Evolutionary conservation across 495 filamentous ascomycete species (phyloP), one percentile per base, ranked within the genome.

Genomic region (Trichoderma gamsii): DNA sequence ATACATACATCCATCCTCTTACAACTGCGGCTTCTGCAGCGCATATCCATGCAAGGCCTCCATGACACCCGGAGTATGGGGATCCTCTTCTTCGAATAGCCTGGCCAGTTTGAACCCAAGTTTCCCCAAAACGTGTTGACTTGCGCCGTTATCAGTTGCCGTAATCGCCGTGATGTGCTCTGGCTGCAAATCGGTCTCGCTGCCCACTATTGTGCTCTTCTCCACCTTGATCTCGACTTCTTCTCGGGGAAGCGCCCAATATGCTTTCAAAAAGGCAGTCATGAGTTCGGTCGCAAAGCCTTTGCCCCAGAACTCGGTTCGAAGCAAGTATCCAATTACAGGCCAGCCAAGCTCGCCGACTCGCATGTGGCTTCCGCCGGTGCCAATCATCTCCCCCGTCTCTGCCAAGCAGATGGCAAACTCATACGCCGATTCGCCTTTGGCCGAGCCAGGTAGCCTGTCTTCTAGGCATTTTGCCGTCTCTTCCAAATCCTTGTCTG

Each of bases 241-340:
- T 25, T 74, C 72, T 67, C 83, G 72, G 61, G 77, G 77, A 68
- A 85, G 65, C 44, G 43, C 70, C 65, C 73, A 75, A 75, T 78
- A 84, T n/a, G 71, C 69, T 12, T 41, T 38, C 32, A 82, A 29
- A 61, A 77, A 81, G 16, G 72, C 81, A 38, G 51, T 71, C 46
- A 84, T 16, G 67, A 83, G 82, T 70, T 85, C 83, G 0, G 79
- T 81, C 21, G 72, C 82, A 27, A 79, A 70, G 41, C 82, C 82
- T 67, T 71, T 74, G 0, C 81, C 81, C 81, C 82, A 85, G 41
- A 41, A 51, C 68, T 82, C 79, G 49, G 68, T 73, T 41, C 70
- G 72, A 32, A 85, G 68, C 72, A 83, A 81, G 68, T 83, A 85
- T 18, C 83, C 83, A 15, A 83, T 65, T 71, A 81, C 81, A 2